Base-by-base conservation (phyloP, 176 grass and related monocot genomes). In the Triticum monococcum region DNA sequence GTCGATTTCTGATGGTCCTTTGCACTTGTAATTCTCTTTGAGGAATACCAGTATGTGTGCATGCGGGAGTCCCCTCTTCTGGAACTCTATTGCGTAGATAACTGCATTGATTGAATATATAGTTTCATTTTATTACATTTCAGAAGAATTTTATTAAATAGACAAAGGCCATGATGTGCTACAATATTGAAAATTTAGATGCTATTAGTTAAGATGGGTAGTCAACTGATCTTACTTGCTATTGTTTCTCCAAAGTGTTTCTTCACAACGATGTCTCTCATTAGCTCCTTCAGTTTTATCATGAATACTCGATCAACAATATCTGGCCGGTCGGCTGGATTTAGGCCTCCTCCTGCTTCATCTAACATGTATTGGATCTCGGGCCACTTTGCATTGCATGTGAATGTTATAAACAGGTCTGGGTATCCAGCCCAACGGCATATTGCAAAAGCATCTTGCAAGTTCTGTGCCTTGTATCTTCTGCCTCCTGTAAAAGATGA, bases 401-500 rank as follows among this genome's bases (percentile, higher is more conserved):
- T 59, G 18, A 52, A 52, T 17, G 48, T 52, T 52, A 52, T 52
- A 52, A 17, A 52, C 48, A 52, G 48, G 14, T 52, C 4, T 52
- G 14, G 14, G 17, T 52, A 52, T 52, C 48, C 48, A 17, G 48
- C 48, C 48, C 14, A 52, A 52, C 14, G 5, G 4, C 48, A 52
- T 52, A 52, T 52, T 52, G 48, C 14, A 52, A 52, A 17, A 17
- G 48, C 14, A 5, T 17, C 13, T 52, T 52, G 48, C 14, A 52
- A 59, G 54, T 90, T 90, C 4, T 86, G 57, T 4, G 62, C 70
- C 22, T 78, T 79, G 45, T 90, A 46, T 67, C 68, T 50, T 20
- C 68, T 52, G 12, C 77, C 75, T 4, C 60, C 45, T 25, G 36
- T 38, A 77, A 18, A 80, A 40, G 38, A 59, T 33, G 88, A 71